Percentiles rank a stretch among this genome's conserved stretches.
phyloP scores from a whole-genome alignment of 768 basidiomycete genomes.

The Coprinopsis strossmayeri region DNA sequence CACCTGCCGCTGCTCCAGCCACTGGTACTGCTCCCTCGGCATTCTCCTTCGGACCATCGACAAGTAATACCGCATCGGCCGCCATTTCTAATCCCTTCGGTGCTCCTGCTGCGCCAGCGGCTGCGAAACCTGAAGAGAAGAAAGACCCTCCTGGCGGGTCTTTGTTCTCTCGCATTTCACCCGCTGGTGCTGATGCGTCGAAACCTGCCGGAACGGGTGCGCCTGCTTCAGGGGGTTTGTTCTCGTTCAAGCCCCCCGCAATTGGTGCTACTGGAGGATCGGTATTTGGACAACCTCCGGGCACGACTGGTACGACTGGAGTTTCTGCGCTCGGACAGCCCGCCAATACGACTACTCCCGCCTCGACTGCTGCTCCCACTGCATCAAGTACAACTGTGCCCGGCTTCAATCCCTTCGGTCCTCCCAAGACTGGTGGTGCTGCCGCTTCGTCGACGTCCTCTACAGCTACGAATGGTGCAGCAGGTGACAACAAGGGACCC shows the following conservation, averaged over 20 bases:
- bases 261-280: not conserved
- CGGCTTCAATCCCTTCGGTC: slow-evolving; percentile 6
- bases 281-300: slow-evolving; percentile 3
- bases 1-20: not conserved
- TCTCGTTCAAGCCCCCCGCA: not conserved
- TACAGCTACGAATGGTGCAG: not conserved
- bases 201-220: not conserved
- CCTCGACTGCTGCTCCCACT: not conserved
- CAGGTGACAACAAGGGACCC: not conserved
- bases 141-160: not conserved
- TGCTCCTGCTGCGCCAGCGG: not conserved
- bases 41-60: not conserved
- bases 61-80: slow-evolving; percentile 1
- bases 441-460: not conserved
- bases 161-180: not conserved
- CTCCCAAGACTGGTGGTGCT: not conserved
- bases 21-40: not conserved
- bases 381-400: slow-evolving; percentile 7
- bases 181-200: not conserved
- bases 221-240: not conserved
- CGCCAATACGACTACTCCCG: not conserved
- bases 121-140: not conserved
- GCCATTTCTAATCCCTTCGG: slow-evolving; percentile 11
- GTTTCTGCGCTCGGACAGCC: not conserved
- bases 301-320: not conserved